Conservation (phyloP, 495 filamentous ascomycete genomes). For the Lasiosphaeriaceae sp. region DNA sequence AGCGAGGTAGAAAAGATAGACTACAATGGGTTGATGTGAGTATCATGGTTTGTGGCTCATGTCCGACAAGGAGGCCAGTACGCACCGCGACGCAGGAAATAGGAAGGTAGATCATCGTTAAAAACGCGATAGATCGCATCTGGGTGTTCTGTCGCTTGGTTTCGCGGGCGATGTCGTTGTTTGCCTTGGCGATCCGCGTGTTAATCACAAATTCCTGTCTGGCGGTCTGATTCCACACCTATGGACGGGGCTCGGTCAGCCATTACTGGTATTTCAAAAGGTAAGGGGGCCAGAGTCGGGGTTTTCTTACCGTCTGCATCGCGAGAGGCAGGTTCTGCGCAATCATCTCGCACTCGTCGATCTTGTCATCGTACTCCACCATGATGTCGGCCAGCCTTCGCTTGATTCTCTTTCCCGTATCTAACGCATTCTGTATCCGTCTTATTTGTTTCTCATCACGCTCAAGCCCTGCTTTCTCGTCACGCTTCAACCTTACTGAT, state of each 20-base stretch:
- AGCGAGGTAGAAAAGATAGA: conserved; percentile 10
- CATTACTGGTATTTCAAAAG: too few relatives aligned
- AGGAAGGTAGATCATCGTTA: conserved; percentile 11
- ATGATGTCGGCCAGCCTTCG: conserved; percentile 1
- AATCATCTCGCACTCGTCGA: conserved; percentile 15
- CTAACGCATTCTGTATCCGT: background rate
- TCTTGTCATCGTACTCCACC: conserved; percentile 14
- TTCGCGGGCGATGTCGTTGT: conserved; percentile 11
- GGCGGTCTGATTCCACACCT: conserved; percentile 9
- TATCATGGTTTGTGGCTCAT: background rate
- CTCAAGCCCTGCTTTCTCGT: background rate
- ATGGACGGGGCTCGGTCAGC: background rate
- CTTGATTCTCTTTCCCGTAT: conserved; percentile 1
- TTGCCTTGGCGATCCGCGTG: conserved; percentile 5
- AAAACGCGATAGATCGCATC: conserved; percentile 13
- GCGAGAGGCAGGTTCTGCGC: conserved; percentile 6
- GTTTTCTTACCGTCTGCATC: conserved; percentile 11
- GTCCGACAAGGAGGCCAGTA: too few relatives aligned
- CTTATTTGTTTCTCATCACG: too few relatives aligned
- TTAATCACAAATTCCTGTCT: conserved; percentile 9
- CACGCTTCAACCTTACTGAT: background rate
- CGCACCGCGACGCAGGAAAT: conserved; percentile 12
- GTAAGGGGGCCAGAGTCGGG: too few relatives aligned
- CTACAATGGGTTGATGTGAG: background rate
- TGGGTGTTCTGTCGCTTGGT: conserved; percentile 5